Conservation (phyloP, 345 rosid genomes). For the Euphorbia lathyris region DNA sequence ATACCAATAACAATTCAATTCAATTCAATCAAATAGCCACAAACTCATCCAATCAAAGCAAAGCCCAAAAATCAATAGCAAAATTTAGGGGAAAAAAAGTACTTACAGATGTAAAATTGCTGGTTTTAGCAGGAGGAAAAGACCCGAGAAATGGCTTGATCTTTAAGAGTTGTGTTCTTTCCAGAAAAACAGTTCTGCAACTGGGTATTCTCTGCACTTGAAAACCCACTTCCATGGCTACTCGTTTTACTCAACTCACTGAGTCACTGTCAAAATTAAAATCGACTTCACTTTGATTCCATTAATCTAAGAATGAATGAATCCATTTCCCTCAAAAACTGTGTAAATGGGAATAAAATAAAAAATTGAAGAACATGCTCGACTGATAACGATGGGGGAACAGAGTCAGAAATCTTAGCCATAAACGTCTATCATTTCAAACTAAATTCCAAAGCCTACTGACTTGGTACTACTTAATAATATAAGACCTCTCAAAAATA, state of each 20-base stretch:
- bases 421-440: background rate
- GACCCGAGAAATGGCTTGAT: slow-evolving; percentile 52
- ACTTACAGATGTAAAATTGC: slow-evolving; percentile 13
- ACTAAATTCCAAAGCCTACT: background rate
- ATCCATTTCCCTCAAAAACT: slow-evolving; percentile 3
- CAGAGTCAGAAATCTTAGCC: slow-evolving; percentile 26
- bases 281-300: slow-evolving; percentile 3
- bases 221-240: slow-evolving; percentile 63
- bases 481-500: too few species aligned
- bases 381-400: background rate
- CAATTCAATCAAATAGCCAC: background rate
- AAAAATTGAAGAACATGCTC: background rate
- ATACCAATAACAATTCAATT: slow-evolving; percentile 8
- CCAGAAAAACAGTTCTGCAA: slow-evolving; percentile 31
- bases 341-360: background rate
- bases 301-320: background rate
- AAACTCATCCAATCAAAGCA: background rate
- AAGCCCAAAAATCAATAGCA: background rate
- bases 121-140: slow-evolving; percentile 33
- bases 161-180: slow-evolving; percentile 38
- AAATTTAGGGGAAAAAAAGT: background rate
- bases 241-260: background rate
- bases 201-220: slow-evolving; percentile 51
- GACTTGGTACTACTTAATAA: too few species aligned
- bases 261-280: background rate